Evolutionary conservation across 176 grass and related monocot genomes (phyloP), one percentile per base, ranked within the genome.

Genomic region (Eragrostis curvula): DNA sequence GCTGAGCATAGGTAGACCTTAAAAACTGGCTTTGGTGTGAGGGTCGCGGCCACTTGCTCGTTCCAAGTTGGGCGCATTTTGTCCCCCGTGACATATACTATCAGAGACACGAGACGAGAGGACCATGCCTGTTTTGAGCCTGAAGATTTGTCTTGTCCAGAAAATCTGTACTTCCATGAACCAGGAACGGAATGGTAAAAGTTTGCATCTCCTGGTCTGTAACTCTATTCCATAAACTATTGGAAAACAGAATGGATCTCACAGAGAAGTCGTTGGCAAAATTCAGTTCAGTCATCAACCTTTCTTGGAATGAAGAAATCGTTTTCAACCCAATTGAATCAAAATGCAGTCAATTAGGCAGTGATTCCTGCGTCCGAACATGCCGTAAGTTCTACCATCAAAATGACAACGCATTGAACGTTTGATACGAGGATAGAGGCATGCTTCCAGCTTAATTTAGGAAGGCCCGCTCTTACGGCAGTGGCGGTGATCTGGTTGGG

Each of bases 1-100:
- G 53, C 18, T 42, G 36, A 8, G 4, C 16, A 40, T 67, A 67
- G 45, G 47, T 44, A n/a, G 20, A 48, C n/a, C 48, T 45, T 6
- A 42, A 77, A 24, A n/a, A 2, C 12, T 75, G 28, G 68, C 48
- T 73, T 75, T 53, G 59, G 71, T 66, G 71, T 56, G 18, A 56
- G 81, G 7, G 62, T 51, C 59, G 16, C 23, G 48, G 43, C 39
- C 49, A 55, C 47, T 76, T 76, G 70, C 87, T 59, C 46, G 77
- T 66, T 8, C 70, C 78, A 56, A 82, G 73, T 50, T 28, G 65
- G 53, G 65, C 47, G 71, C 78, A 46, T 65, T 81, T 55, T 65
- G 71, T 71, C 42, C 65, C 64, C 49, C 21, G 25, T 71, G 63
- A 65, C 70, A 75, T 32, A 23, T 15, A 75, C 23, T 15, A 43